These are phyloP conservation scores for Colletotrichum sp. DNA, from an alignment of 2,329 filamentous ascomycete genomes.

Conservation along the genomic window DNA sequence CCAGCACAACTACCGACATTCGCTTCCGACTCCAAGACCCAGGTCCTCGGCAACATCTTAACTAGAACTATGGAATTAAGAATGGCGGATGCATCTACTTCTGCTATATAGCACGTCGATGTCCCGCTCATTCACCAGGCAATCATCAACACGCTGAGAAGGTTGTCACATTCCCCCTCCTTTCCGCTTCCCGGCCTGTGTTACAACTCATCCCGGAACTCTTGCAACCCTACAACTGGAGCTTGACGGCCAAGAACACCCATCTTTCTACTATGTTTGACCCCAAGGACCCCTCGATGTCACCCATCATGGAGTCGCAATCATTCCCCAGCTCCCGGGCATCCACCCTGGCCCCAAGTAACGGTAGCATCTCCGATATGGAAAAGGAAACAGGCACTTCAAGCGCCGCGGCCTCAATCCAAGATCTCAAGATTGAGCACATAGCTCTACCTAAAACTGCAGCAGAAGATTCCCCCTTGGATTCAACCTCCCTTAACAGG, in stretches of 20 bases:
- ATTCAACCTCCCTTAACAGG: background rate
- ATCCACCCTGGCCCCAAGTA: background rate
- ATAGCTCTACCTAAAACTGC: background rate
- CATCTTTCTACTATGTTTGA: background rate
- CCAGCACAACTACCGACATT: background rate
- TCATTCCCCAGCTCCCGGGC: background rate
- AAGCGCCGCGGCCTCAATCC: constrained; percentile 2
- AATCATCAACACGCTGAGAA: background rate
- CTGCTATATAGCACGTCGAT: background rate
- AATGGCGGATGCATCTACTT: background rate
- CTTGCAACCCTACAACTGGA: background rate
- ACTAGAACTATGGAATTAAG: background rate
- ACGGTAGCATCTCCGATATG: background rate
- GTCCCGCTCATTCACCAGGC: background rate
- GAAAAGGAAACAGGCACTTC: background rate
- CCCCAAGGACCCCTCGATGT: background rate
- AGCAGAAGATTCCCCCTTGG: background rate
- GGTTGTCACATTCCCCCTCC: background rate
- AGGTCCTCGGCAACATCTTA: background rate
- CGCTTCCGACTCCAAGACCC: constrained; percentile 1
- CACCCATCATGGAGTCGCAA: background rate
- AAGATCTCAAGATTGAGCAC: background rate
- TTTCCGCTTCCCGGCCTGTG: background rate
- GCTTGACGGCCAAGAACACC: background rate
- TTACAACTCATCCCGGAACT: background rate